Evolutionary conservation across 148 eudicot genomes (phyloP), one percentile per base, ranked within the genome.

Genomic region (Persicaria tinctoria): DNA sequence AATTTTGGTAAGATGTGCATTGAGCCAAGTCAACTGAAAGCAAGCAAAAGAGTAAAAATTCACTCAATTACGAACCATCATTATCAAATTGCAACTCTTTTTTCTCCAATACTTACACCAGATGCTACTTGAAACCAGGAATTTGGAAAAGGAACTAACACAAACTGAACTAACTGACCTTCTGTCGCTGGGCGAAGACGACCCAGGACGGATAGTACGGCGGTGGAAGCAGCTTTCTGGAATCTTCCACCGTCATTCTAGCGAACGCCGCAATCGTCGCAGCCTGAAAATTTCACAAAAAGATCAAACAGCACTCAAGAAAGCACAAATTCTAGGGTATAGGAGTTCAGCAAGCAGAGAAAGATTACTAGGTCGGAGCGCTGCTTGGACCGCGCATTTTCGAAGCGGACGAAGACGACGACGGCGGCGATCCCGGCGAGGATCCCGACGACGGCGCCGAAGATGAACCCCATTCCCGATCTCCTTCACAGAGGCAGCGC

Each of bases 131-230:
- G 14, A 51, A 10, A 51, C 14, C 16, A 53, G n/a, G 11, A 53
- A 12, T 13, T 53, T 0, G 17, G 18, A 49, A 3, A 54, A 9
- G 16, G 12, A 73, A 5, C 44, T 12, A 54, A 70, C 2, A 46
- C 71, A 72, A 60, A 56, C 48, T 46, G 51, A 20, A 23, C 60
- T 18, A 47, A 51, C 6, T 11, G 47, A 92, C 95, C 94, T 95
- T 95, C 82, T 95, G 99, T 56, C 84, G 83, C 76, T 86, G 88
- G 1, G 99, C 87, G 84, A 95, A 95, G 75, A 92, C 97, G 48
- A 95, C 92, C 97, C 99, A 95, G 3, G 99, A 89, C 32, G 99
- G 99, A 59, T 92, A 95, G 53, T 82, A 86, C 63, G 89, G 96
- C 49, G 93, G 90, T 17, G 92, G 68, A 23, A 95, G 86, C 69